Conservation (phyloP, 345 rosid species). For the Erodium maritimum region DNA sequence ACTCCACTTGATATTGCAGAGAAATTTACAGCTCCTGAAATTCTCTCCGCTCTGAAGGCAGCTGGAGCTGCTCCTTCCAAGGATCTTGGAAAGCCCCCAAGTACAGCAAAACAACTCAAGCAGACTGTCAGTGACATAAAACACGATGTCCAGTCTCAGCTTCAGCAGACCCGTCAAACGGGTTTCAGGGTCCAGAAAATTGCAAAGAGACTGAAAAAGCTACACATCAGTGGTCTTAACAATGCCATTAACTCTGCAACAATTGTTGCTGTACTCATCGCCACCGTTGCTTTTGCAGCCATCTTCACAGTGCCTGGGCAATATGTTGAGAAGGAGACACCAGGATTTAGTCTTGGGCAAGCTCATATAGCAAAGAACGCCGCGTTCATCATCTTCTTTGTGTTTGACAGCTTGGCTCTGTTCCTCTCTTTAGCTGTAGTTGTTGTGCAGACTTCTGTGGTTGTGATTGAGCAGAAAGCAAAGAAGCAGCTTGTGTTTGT, state of each 20-base stretch:
- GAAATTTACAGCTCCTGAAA: slow-evolving; percentile 44
- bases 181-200: slow-evolving; percentile 80
- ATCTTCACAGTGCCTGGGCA: slow-evolving; percentile 97
- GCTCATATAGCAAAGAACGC: slow-evolving; percentile 63
- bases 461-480: slow-evolving; percentile 92
- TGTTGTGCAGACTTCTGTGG: slow-evolving; percentile 95
- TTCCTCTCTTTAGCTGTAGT: slow-evolving; percentile 99
- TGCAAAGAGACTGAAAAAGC: slow-evolving; percentile 86
- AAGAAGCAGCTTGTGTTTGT: slow-evolving; percentile 93
- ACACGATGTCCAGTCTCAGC: slow-evolving; percentile 89
- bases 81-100: slow-evolving; percentile 65
- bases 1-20: slow-evolving; percentile 84
- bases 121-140: slow-evolving; percentile 98
- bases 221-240: slow-evolving; percentile 93
- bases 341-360: slow-evolving; percentile 50
- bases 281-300: slow-evolving; percentile 97
- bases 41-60: slow-evolving; percentile 45
- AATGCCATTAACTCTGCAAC: slow-evolving; percentile 93
- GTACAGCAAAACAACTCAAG: slow-evolving; percentile 84
- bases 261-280: slow-evolving; percentile 89
- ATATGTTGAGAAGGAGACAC: slow-evolving; percentile 36
- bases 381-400: slow-evolving; percentile 65
- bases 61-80: slow-evolving; percentile 75
- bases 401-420: slow-evolving; percentile 92
- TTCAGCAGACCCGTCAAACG: slow-evolving; percentile 89